These are phyloP conservation scores for Erigeron philadelphicus DNA, from an alignment of 140 eudicot genomes.

Conservation along the genomic window DNA sequence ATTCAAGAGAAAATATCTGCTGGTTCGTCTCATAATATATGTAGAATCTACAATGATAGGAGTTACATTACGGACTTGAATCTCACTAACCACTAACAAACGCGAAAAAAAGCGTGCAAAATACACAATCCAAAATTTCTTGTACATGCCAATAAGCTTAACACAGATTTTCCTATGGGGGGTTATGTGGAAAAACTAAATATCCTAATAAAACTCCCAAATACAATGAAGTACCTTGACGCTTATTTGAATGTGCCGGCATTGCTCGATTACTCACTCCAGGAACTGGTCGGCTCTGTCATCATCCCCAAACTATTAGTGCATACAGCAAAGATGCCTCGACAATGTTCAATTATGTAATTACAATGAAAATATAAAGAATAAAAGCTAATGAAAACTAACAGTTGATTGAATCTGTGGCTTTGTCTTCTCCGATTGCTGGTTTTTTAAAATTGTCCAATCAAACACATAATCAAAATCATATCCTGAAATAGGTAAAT, in stretches of 20 bases:
- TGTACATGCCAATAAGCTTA: slow-evolving; percentile 10
- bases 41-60: background rate
- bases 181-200: background rate
- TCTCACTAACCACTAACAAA: slow-evolving; percentile 7
- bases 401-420: slow-evolving; percentile 46
- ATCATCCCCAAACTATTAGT: slow-evolving; percentile 21
- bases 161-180: background rate
- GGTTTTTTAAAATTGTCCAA: slow-evolving; percentile 75
- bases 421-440: slow-evolving; percentile 57
- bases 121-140: slow-evolving; percentile 2
- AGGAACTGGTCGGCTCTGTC: slow-evolving; percentile 49
- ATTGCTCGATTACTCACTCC: slow-evolving; percentile 47
- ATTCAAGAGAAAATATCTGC: background rate
- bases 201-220: slow-evolving; percentile 17
- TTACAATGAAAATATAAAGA: background rate
- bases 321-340: slow-evolving; percentile 12
- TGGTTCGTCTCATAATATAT: slow-evolving; percentile 8
- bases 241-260: slow-evolving; percentile 45
- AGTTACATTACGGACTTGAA: slow-evolving; percentile 5
- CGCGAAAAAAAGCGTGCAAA: slow-evolving; percentile 12
- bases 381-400: slow-evolving; percentile 18
- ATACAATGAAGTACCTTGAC: slow-evolving; percentile 45
- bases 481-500: slow-evolving; percentile 43
- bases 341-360: background rate
- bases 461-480: slow-evolving; percentile 74